Conservation (phyloP, 2,329 filamentous ascomycete species). For the Curvularia eragrostidis region DNA sequence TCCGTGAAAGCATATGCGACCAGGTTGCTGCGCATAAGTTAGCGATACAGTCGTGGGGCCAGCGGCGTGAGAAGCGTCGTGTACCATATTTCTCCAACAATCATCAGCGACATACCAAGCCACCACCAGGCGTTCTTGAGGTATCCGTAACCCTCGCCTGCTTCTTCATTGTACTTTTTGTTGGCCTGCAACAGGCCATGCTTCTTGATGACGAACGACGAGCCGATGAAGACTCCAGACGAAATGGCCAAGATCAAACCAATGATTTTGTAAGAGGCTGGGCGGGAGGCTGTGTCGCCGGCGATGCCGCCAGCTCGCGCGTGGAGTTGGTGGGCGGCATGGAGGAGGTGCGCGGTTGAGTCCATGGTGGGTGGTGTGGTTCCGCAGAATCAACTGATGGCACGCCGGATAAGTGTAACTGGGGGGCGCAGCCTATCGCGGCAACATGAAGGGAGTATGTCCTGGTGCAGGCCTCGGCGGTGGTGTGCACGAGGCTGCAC, state of each 20-base stretch:
- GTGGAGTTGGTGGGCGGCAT: constrained; percentile 53
- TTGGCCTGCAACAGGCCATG: constrained; percentile 89
- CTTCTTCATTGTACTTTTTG: constrained; percentile 93
- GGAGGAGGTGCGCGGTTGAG: constrained; percentile 46
- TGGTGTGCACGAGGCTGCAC: constrained; percentile 15
- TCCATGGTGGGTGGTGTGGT: constrained; percentile 51
- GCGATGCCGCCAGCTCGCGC: constrained; percentile 52
- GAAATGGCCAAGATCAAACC: constrained; percentile 85
- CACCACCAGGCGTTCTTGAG: constrained; percentile 96
- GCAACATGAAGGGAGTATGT: constrained; percentile 21
- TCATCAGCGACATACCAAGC: constrained; percentile 95
- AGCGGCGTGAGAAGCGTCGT: not conserved
- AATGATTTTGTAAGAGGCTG: constrained; percentile 77
- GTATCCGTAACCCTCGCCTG: constrained; percentile 96
- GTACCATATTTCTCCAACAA: constrained; percentile 80
- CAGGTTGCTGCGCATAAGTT: constrained; percentile 68
- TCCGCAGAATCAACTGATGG: constrained; percentile 21
- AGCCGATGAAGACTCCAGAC: constrained; percentile 90
- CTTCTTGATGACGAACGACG: constrained; percentile 96
- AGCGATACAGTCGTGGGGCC: constrained; percentile 48
- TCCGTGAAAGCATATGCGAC: constrained; percentile 97
- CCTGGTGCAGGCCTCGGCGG: not conserved
- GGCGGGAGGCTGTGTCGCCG: constrained; percentile 50
- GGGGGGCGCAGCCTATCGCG: constrained; percentile 12
- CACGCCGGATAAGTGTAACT: constrained; percentile 18